A percentile compares a stretch with the other conserved stretches of the same genome.
phyloP scores from a whole-genome alignment of 441 rosid genomes.

The Euphorbia celastroides region DNA sequence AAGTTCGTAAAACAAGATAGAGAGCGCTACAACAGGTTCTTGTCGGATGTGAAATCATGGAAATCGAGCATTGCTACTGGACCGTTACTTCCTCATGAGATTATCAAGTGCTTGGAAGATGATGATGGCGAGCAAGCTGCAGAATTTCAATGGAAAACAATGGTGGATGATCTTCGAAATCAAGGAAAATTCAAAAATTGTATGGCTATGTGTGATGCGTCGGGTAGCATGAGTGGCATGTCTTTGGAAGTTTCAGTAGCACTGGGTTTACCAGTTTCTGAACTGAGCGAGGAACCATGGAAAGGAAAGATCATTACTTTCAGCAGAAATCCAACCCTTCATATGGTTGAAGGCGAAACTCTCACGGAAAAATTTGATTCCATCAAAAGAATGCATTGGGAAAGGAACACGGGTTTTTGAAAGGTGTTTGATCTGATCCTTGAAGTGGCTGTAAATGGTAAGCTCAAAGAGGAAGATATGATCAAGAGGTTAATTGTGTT shows the following conservation, averaged over 20 bases:
- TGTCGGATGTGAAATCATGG: conserved; percentile 2
- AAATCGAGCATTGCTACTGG: conserved; percentile 6
- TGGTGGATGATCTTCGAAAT: conserved; percentile 49
- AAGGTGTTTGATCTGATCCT: too few relatives aligned
- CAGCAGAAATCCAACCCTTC: too few relatives aligned
- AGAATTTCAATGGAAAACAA: too few relatives aligned
- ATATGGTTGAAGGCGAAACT: conserved; percentile 34
- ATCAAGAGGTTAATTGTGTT: too few relatives aligned
- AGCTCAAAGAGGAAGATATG: conserved; percentile 21
- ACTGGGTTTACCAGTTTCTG: conserved; percentile 49
- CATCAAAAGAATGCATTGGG: conserved; percentile 22
- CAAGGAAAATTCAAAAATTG: conserved; percentile 36
- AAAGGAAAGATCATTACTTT: too few relatives aligned
- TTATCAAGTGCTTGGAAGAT: conserved; percentile 11
- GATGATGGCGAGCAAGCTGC: neutral
- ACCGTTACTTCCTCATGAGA: conserved; percentile 18
- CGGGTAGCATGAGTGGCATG: neutral
- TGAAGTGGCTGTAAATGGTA: too few relatives aligned
- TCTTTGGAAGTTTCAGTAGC: conserved; percentile 59
- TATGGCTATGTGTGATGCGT: neutral
- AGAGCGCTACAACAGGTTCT: too few relatives aligned
- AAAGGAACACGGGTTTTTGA: conserved; percentile 16
- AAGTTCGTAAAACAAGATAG: conserved; percentile 1
- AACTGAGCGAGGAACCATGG: too few relatives aligned
- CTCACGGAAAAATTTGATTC: conserved; percentile 28